Conservation (phyloP, 345 rosid species). For the Sapria himalayana region DNA sequence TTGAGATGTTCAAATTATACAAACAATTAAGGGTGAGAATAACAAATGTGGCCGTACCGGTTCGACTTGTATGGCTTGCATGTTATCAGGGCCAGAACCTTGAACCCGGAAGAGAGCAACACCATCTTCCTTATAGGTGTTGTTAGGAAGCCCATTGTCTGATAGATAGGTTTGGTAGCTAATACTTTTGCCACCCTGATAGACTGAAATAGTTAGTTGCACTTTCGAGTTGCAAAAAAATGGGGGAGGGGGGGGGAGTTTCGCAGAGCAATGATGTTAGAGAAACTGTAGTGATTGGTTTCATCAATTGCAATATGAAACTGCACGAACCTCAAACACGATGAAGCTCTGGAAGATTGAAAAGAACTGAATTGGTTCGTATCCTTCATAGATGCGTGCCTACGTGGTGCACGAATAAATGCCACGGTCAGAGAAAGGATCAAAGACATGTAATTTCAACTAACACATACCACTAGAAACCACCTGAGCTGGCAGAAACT, state of each 20-base stretch:
- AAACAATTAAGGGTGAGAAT: background rate
- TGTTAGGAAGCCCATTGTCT: constrained; percentile 63
- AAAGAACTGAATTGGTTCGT: constrained; percentile 78
- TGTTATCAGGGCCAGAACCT: constrained; percentile 95
- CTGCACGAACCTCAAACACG: constrained; percentile 53
- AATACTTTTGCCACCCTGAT: constrained; percentile 81
- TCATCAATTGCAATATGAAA: too few relatives aligned
- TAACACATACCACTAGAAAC: constrained; percentile 8
- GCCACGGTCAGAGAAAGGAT: constrained; percentile 8
- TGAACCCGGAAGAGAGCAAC: constrained; percentile 72
- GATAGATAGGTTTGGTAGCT: constrained; percentile 60
- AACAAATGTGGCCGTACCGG: constrained; percentile 26
- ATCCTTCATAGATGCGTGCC: constrained; percentile 86
- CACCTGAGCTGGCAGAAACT: constrained; percentile 72
- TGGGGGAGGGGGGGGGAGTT: too few relatives aligned
- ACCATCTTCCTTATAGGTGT: constrained; percentile 56
- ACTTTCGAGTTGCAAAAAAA: too few relatives aligned
- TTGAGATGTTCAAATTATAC: too few relatives aligned
- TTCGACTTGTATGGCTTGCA: constrained; percentile 98
- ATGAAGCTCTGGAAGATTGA: constrained; percentile 79
- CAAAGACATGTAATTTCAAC: constrained; percentile 2
- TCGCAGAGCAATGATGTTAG: too few relatives aligned
- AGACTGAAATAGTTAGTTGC: too few relatives aligned
- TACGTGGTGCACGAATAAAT: constrained; percentile 14
- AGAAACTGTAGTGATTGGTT: too few relatives aligned